Evolutionary conservation across 768 basidiomycete species (phyloP).

Genomic region (Xerocomellus amylosporus): DNA sequence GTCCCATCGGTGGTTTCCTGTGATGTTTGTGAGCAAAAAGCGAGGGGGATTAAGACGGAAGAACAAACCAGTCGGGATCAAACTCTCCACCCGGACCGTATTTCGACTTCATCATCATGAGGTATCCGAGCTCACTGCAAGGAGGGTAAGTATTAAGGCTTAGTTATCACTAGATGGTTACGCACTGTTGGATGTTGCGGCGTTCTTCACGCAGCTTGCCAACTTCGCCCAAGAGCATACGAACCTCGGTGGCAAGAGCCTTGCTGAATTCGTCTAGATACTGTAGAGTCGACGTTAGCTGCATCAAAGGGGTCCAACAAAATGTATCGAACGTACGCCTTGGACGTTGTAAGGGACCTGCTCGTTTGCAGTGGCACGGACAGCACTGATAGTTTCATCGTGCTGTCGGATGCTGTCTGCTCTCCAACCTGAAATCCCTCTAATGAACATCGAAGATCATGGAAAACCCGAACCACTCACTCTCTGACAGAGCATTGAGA

Average conservation of each 20-base stretch:
- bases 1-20: constrained; percentile 44
- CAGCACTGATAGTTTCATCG: constrained; percentile 61
- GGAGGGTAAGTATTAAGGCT: constrained; percentile 3
- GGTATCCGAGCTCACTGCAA: constrained; percentile 68
- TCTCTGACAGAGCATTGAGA: constrained; percentile 52
- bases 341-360: constrained; percentile 84
- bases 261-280: constrained; percentile 89
- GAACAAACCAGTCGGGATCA: constrained; percentile 69
- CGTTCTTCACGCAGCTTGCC: constrained; percentile 79
- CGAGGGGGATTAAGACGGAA: neutral
- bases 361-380: constrained; percentile 67
- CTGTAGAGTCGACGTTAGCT: constrained; percentile 33
- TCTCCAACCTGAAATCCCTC: constrained; percentile 54
- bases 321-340: constrained; percentile 49
- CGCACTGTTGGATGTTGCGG: constrained; percentile 75
- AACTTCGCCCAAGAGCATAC: constrained; percentile 79
- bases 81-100: constrained; percentile 86
- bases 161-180: constrained; percentile 11
- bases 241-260: constrained; percentile 77
- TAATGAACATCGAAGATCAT: constrained; percentile 7
- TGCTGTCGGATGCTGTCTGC: constrained; percentile 64
- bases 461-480: constrained; percentile 36
- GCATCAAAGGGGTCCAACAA: constrained; percentile 1
- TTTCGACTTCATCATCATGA: constrained; percentile 68
- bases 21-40: neutral